Evolutionary conservation across 805 yeast genomes (phyloP).

Genomic region (Lipomyces starkeyi): DNA sequence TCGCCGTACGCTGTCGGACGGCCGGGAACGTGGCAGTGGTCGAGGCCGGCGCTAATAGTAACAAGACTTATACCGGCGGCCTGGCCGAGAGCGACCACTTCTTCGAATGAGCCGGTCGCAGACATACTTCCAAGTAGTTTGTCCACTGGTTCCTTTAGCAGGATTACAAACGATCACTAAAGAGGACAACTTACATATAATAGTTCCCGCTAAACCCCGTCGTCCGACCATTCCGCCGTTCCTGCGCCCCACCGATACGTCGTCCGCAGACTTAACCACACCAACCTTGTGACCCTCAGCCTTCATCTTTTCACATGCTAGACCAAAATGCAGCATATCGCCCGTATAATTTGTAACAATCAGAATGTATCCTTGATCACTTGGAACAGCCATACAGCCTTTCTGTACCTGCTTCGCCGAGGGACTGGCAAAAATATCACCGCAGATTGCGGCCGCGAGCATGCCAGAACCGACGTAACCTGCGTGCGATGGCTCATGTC

Average conservation of each 20-base stretch:
- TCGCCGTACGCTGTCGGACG: conserved; percentile 55
- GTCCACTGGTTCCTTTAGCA: conserved; percentile 58
- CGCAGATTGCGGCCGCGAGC: conserved; percentile 86
- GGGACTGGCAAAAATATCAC: conserved; percentile 90
- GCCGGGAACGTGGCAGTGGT: conserved; percentile 90
- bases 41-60: conserved; percentile 87
- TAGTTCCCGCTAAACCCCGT: conserved; percentile 92
- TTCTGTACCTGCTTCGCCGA: conserved; percentile 82
- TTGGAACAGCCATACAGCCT: conserved; percentile 53
- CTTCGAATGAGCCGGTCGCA: conserved; percentile 44
- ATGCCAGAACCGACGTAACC: conserved; percentile 90
- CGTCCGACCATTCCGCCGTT: conserved; percentile 93
- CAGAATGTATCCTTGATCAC: conserved; percentile 64
- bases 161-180: background rate
- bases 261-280: conserved; percentile 82
- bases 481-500: conserved; percentile 93
- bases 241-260: conserved; percentile 89
- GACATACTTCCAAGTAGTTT: conserved; percentile 80
- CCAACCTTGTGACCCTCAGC: conserved; percentile 78
- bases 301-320: conserved; percentile 86
- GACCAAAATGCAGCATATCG: conserved; percentile 89
- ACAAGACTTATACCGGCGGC: conserved; percentile 56
- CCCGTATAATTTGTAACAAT: conserved; percentile 94
- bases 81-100: conserved; percentile 18
- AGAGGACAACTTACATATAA: conserved; percentile 47